These are phyloP conservation scores for Posidonia australis DNA, from an alignment of 106 monocot genomes.

Conservation along the genomic window DNA sequence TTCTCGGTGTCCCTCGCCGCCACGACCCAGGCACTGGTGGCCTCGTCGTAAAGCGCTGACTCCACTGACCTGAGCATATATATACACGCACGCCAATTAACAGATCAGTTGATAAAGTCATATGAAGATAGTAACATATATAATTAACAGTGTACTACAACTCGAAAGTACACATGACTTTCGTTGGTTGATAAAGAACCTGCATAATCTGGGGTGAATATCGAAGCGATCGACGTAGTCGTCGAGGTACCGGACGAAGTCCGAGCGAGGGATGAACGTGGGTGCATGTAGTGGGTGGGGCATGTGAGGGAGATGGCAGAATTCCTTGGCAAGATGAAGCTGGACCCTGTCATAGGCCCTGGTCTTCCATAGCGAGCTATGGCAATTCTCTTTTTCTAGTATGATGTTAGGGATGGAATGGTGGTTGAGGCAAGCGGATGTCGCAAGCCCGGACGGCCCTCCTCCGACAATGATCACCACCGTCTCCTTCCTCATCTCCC, in stretches of 20 bases:
- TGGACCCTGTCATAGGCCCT: constrained; percentile 19
- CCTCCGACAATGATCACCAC: constrained; percentile 23
- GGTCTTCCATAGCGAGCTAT: constrained; percentile 21
- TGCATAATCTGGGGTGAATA: constrained; percentile 2
- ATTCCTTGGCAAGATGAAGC: constrained; percentile 25
- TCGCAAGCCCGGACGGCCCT: constrained; percentile 26
- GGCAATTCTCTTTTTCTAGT: constrained; percentile 18
- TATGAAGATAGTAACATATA: too few species aligned
- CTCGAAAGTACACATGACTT: too few species aligned
- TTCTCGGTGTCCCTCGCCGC: constrained; percentile 2
- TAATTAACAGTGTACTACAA: too few species aligned
- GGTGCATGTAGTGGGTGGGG: constrained; percentile 6
- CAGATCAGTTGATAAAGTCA: too few species aligned
- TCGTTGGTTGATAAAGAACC: constrained; percentile 2
- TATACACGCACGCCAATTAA: too few species aligned
- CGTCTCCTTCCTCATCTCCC: constrained; percentile 1
- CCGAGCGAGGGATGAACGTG: constrained; percentile 13
- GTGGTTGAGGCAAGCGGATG: constrained; percentile 15
- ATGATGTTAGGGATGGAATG: constrained; percentile 13
- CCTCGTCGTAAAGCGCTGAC: constrained; percentile 10
- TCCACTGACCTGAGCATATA: constrained; percentile 14
- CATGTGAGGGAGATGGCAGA: constrained; percentile 25
- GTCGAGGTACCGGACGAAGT: constrained; percentile 19
- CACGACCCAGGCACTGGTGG: constrained; percentile 1
- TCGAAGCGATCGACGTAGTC: constrained; percentile 15